Percentiles rank a stretch among this genome's conserved stretches.
These are phyloP conservation scores for Fusarium papillatum DNA, from an alignment of 2,329 filamentous ascomycete genomes.

Conservation along the genomic window DNA sequence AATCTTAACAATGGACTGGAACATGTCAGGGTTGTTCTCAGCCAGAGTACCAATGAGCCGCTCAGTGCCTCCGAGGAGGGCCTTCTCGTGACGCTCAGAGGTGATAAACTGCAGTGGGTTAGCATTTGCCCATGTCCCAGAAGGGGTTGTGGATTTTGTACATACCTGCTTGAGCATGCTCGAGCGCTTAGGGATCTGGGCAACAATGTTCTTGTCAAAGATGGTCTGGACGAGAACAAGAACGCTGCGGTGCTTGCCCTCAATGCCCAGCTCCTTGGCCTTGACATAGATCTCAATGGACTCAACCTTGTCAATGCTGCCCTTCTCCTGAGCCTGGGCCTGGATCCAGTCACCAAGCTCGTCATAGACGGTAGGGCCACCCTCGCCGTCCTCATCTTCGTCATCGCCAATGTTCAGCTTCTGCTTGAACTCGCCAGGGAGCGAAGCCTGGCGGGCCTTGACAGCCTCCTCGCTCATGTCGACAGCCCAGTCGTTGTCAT, in stretches of 20 bases:
- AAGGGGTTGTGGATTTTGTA: slow-evolving; percentile 17
- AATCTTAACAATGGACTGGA: slow-evolving; percentile 83
- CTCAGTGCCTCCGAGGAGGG: slow-evolving; percentile 94
- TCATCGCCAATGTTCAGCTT: slow-evolving; percentile 88
- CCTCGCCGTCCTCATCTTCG: slow-evolving; percentile 86
- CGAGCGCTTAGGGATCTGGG: slow-evolving; percentile 88
- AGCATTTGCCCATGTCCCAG: slow-evolving; percentile 33
- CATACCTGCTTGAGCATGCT: slow-evolving; percentile 89
- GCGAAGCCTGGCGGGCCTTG: slow-evolving; percentile 91
- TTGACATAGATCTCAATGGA: slow-evolving; percentile 96
- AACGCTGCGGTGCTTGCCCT: slow-evolving; percentile 93
- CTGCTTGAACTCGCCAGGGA: slow-evolving; percentile 95
- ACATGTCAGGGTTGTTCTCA: slow-evolving; percentile 85
- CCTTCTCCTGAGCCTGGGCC: slow-evolving; percentile 77
- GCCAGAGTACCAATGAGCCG: slow-evolving; percentile 82
- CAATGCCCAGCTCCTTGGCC: slow-evolving; percentile 95
- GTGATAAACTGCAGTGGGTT: slow-evolving; percentile 75
- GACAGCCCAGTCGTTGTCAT: slow-evolving; percentile 95
- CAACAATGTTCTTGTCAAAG: slow-evolving; percentile 90
- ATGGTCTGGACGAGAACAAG: slow-evolving; percentile 93
- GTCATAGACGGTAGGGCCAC: slow-evolving; percentile 84
- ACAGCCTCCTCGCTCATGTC: slow-evolving; percentile 97
- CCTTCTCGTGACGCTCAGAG: slow-evolving; percentile 95
- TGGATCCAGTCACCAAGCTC: slow-evolving; percentile 95
- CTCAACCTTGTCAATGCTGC: slow-evolving; percentile 82